Evolutionary conservation across 2,329 filamentous ascomycete genomes (phyloP), one percentile per base, ranked within the genome.

Genomic region (Phymatotrichopsis omnivora): DNA sequence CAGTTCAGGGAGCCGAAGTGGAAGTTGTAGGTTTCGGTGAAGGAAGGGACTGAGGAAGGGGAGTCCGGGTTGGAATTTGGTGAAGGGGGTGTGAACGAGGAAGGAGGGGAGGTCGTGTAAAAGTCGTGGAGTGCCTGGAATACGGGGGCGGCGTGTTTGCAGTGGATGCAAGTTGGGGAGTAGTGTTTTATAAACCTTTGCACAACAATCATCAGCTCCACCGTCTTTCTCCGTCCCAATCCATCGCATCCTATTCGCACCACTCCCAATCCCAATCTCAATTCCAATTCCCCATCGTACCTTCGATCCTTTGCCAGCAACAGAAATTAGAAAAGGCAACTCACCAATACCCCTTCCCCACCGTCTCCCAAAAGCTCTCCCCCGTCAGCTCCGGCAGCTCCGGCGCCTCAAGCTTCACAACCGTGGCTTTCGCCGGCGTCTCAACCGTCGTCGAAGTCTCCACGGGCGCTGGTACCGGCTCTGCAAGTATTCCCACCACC

Each of bases 121-220:
- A 80, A 95, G 67, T 98, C 91, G 70, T 96, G 94, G 11, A 89
- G 65, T 4, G 87, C 95, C 65, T 96, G 86, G 71, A 78, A 95
- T 39, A 76, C 80, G 6, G 91, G 91, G 41, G 84, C 85, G 60
- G 85, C 83, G 38, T 73, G 69, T 62, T 73, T 73, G 67, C 87
- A 95, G 64, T 94, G 85, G 35, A 72, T 72, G 64, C 70, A 73
- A 25, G 62, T 61, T 28, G 70, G 70, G 34, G 71, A 73, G 51
- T 67, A 71, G 51, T 70, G 65, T 58, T 73, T 73, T 22, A 73
- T 62, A 53, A 72, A 67, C 68, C 68, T 71, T 50, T 7, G 23
- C 20, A 41, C 14, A 14, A 11, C 19, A 11, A 32, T 14, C 42
- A 41, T 47, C 25, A 46, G 41, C 22, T 27, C 35, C 32, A 12